These are phyloP conservation scores for Bacidia gigantensis DNA, from an alignment of 495 filamentous ascomycete species.

Conservation along the genomic window DNA sequence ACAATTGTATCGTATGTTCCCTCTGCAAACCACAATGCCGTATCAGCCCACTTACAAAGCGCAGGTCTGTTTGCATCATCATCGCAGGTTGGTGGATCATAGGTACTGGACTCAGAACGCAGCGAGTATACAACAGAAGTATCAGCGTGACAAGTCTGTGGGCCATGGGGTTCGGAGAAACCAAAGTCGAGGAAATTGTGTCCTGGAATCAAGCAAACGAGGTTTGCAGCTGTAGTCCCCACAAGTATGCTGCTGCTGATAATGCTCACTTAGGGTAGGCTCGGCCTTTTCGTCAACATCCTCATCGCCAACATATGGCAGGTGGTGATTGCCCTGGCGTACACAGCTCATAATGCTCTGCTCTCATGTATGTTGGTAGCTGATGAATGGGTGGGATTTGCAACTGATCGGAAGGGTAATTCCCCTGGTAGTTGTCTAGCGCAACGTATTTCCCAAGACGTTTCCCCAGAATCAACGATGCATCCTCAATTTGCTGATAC, in stretches of 20 bases:
- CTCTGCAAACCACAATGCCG: too few species aligned
- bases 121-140: too few species aligned
- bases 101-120: too few species aligned
- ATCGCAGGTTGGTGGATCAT: too few species aligned
- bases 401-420: neutral
- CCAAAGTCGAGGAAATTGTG: too few species aligned
- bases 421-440: neutral
- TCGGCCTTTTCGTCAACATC: neutral
- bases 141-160: too few species aligned
- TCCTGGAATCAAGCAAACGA: neutral
- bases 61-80: too few species aligned
- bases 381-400: neutral
- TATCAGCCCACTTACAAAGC: too few species aligned
- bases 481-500: neutral
- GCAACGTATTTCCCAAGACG: too few species aligned
- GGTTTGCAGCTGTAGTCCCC: neutral
- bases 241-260: neutral
- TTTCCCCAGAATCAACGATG: too few species aligned
- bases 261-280: neutral
- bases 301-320: neutral
- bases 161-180: too few species aligned
- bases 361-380: neutral
- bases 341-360: neutral
- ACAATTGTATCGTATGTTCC: too few species aligned
- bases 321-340: neutral